Percentiles rank a stretch among this genome's conserved stretches.
Evolutionary conservation across 164 flowering plant genomes (phyloP).

Genomic region (Annona squamosa): DNA sequence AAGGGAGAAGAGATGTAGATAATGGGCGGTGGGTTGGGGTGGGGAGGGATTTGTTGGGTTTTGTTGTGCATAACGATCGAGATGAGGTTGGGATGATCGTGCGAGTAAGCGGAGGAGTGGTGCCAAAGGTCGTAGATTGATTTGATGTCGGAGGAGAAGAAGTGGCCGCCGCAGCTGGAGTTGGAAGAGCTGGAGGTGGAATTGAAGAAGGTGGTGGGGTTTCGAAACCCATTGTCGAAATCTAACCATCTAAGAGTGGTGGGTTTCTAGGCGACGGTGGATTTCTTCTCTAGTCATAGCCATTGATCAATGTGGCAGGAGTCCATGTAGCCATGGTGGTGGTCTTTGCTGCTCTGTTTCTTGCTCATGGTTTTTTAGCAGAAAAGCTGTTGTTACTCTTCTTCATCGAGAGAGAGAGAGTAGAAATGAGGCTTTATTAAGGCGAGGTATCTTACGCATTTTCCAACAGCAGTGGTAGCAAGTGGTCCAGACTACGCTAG

Average conservation of each 20-base stretch:
- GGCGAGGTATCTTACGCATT: no score
- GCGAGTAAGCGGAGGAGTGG: conserved; percentile 10
- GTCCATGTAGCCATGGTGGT: conserved; percentile 8
- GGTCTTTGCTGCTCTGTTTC: conserved; percentile 21
- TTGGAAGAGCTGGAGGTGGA: conserved; percentile 68
- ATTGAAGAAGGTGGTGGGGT: conserved; percentile 18
- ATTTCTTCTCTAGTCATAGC: conserved; percentile 49
- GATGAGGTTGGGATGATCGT: conserved; percentile 44
- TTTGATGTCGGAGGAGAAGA: conserved; percentile 63
- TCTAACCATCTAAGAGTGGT: conserved; percentile 11
- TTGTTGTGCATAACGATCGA: conserved; percentile 8
- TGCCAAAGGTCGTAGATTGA: conserved; percentile 22
- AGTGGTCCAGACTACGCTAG: no score
- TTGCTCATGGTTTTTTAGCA: conserved; percentile 41
- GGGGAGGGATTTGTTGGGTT: not conserved
- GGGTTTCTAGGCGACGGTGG: conserved; percentile 22
- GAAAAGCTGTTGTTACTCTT: conserved; percentile 18
- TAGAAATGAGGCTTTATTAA: not conserved
- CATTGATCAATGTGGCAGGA: conserved; percentile 43
- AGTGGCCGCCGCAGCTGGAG: conserved; percentile 44
- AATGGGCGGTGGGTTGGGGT: no score
- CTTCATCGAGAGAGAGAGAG: conserved; percentile 15
- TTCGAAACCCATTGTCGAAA: conserved; percentile 1
- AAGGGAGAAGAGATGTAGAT: not conserved
- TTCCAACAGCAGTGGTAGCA: no score